Percentiles rank a stretch among this genome's conserved stretches.
These are phyloP conservation scores for Lecanosticta acicola DNA, from an alignment of 2,329 filamentous ascomycete genomes.

Conservation along the genomic window DNA sequence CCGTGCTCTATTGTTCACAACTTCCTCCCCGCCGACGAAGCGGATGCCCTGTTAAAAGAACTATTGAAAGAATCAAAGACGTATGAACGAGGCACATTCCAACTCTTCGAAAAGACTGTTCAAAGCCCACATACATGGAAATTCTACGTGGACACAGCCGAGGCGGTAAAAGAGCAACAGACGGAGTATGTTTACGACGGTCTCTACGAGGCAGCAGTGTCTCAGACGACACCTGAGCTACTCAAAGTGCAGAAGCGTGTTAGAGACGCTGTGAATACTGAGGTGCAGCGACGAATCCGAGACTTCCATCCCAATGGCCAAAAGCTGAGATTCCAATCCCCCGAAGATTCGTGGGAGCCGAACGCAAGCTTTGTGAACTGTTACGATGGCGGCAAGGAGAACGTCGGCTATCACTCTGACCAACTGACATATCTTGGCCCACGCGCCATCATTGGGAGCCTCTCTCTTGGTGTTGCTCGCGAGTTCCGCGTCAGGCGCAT, in stretches of 20 bases:
- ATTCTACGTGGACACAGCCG: constrained; percentile 72
- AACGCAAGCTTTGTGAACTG: constrained; percentile 95
- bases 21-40: constrained; percentile 67
- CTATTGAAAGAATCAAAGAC: constrained; percentile 66
- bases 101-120: constrained; percentile 83
- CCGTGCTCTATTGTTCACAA: constrained; percentile 91
- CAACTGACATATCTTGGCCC: constrained; percentile 91
- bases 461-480: constrained; percentile 85
- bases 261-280: constrained; percentile 67
- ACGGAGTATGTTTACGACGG: constrained; percentile 85
- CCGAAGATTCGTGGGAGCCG: constrained; percentile 62
- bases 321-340: constrained; percentile 73
- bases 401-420: constrained; percentile 87
- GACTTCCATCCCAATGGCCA: constrained; percentile 61
- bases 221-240: constrained; percentile 70
- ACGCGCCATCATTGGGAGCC: constrained; percentile 76
- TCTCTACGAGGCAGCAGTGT: constrained; percentile 61
- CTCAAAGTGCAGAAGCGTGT: constrained; percentile 63
- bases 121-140: constrained; percentile 76
- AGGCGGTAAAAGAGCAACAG: constrained; percentile 64
- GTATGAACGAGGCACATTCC: constrained; percentile 68
- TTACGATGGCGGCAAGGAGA: constrained; percentile 75
- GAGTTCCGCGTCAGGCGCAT: constrained; percentile 84
- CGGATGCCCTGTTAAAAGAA: constrained; percentile 68
- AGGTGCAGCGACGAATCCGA: constrained; percentile 66